These are phyloP conservation scores for Zizania latifolia DNA, from an alignment of 176 grass and related monocot species.

Conservation along the genomic window DNA sequence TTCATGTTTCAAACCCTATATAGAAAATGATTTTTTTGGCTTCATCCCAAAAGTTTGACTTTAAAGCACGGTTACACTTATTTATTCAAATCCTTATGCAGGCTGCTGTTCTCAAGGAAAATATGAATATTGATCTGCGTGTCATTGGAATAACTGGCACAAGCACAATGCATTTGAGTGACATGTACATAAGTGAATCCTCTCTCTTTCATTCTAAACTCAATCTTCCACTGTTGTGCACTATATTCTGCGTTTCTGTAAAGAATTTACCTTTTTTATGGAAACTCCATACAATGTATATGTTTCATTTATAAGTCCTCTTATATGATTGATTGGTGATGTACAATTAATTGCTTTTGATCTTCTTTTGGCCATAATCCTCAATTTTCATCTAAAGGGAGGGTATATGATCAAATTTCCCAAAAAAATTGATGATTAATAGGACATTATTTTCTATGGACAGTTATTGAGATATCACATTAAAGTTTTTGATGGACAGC, in stretches of 20 bases:
- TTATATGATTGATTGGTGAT: background rate
- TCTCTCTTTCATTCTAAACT: background rate
- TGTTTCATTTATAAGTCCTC: background rate
- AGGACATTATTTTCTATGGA: background rate
- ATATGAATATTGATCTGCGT: constrained; percentile 93
- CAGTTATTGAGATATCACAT: background rate
- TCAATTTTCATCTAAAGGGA: too few relatives aligned
- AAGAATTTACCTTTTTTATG: background rate
- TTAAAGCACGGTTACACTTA: background rate
- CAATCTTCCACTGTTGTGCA: constrained; percentile 6
- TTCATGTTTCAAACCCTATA: background rate
- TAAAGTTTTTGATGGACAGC: background rate
- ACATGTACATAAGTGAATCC: constrained; percentile 49
- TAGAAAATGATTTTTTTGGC: background rate
- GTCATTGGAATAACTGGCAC: constrained; percentile 91
- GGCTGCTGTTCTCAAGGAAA: constrained; percentile 87
- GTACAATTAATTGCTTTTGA: background rate
- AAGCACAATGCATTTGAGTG: constrained; percentile 73
- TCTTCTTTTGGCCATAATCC: background rate
- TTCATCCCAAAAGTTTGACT: background rate
- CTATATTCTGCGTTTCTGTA: background rate
- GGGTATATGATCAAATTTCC: too few relatives aligned
- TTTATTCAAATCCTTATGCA: constrained; percentile 32
- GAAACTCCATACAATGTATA: background rate
- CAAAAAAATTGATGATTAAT: constrained; percentile 15